Evolutionary conservation across 164 flowering plant genomes (phyloP), one percentile per base, ranked within the genome.

Genomic region (Buxus sempervirens): DNA sequence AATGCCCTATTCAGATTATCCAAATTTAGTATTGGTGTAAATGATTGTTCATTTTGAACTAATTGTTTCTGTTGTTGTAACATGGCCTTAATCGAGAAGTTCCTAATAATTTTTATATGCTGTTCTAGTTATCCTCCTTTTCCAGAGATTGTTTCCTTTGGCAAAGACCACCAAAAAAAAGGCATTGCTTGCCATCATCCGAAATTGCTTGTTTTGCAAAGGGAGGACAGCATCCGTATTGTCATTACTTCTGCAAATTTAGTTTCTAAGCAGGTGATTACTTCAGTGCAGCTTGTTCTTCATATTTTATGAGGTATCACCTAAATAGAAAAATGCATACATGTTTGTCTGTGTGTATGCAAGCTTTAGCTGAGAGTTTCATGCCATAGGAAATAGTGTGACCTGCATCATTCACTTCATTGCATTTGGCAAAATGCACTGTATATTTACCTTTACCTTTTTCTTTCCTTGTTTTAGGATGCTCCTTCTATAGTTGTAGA

Each of bases 161-260:
- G 93, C 55, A 78, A 83, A 68, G 89, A 90, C 68, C 77, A 77
- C 42, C 86, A 81, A 80, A 90, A 68, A 71, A 82, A 80, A 56
- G 98, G 98, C 25, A 75, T 93, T 78, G 98, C 87, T 75, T 93
- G 98, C 70, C 98, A 93, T 82, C 98, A 93, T 77, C 98, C 98
- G n/a, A 93, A 90, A 71, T 72, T 93, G 61, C 32, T 90, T 77
- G 83, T 93, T 64, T 71, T 90, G 82, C 90, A 85, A 74, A 93
- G 96, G 73, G 84, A 88, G 58, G 88, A 84, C 24, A 77, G 82
- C 14, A 73, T 93, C 36, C 95, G 98, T 58, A 84, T 93, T 51
- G 67, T 90, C 72, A 76, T 93, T 54, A 82, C 95, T 58, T 93
- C 98, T 67, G 98, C 98, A 66, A 93, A 93, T 83, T 80, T 93